These are phyloP conservation scores for Rubroboletus satanas DNA, from an alignment of 768 basidiomycete genomes.

Conservation along the genomic window DNA sequence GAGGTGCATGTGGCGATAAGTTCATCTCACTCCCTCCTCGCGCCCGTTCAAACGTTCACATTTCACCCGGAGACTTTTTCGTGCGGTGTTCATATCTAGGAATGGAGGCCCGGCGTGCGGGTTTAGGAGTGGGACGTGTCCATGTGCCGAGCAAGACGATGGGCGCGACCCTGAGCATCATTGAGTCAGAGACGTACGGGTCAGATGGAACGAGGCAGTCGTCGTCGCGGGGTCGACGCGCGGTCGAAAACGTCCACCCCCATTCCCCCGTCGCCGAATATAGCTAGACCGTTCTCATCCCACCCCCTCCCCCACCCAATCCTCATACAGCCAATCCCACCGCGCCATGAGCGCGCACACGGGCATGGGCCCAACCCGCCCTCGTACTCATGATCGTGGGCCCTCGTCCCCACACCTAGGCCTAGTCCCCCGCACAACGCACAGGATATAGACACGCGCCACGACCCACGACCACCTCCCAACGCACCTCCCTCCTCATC, in stretches of 20 bases:
- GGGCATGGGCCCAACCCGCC: not conserved
- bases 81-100: not conserved
- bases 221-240: not conserved
- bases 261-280: not conserved
- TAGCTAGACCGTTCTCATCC: not conserved
- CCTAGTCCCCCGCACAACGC: not conserved
- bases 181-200: no score
- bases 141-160: no score
- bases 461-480: no score
- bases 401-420: not conserved
- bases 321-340: not conserved
- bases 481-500: not conserved
- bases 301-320: not conserved
- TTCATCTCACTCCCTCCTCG: not conserved
- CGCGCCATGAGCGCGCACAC: not conserved
- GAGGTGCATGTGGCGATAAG: not conserved
- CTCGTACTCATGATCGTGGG: slow-evolving; percentile 1
- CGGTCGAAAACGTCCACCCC: no score
- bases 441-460: not conserved
- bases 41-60: not conserved
- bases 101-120: no score
- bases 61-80: not conserved
- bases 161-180: not conserved
- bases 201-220: not conserved
- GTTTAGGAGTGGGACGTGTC: no score